Conservation (phyloP, 345 rosid genomes). For the Erodium maritimum region DNA sequence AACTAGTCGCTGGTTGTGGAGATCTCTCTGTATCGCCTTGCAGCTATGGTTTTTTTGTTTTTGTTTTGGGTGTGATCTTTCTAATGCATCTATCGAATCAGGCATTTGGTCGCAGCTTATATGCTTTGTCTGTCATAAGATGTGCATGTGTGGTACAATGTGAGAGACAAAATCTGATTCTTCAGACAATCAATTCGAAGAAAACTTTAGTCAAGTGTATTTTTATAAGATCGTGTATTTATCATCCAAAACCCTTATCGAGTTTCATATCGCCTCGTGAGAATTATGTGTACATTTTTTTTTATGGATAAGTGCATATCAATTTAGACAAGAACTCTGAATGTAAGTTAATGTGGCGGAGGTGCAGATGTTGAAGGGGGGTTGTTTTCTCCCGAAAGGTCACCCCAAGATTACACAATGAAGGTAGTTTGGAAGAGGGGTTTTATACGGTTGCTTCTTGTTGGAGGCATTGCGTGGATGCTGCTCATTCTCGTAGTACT, state of each 20-base stretch:
- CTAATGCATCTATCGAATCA: background rate
- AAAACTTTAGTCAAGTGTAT: background rate
- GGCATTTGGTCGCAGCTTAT: background rate
- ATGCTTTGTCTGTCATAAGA: background rate
- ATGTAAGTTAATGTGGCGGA: conserved; percentile 4
- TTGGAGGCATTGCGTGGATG: conserved; percentile 81
- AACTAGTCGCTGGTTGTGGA: background rate
- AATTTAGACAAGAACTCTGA: too few species aligned
- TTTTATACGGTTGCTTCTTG: conserved; percentile 62
- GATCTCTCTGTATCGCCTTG: background rate
- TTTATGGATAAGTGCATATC: background rate
- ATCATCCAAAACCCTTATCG: too few species aligned
- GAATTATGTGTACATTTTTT: background rate
- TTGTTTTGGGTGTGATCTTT: background rate
- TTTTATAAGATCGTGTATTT: background rate
- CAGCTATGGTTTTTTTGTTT: too few species aligned
- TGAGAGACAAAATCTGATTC: background rate
- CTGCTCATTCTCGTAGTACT: conserved; percentile 58
- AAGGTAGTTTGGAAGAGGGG: conserved; percentile 61
- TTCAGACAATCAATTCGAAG: background rate
- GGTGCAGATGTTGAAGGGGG: conserved; percentile 39
- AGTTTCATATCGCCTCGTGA: background rate
- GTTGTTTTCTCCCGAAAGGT: conserved; percentile 41
- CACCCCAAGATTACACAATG: conserved; percentile 34
- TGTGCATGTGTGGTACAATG: background rate